These are phyloP conservation scores for Actinidia polygama DNA, from an alignment of 179 eudicot species.

Conservation along the genomic window DNA sequence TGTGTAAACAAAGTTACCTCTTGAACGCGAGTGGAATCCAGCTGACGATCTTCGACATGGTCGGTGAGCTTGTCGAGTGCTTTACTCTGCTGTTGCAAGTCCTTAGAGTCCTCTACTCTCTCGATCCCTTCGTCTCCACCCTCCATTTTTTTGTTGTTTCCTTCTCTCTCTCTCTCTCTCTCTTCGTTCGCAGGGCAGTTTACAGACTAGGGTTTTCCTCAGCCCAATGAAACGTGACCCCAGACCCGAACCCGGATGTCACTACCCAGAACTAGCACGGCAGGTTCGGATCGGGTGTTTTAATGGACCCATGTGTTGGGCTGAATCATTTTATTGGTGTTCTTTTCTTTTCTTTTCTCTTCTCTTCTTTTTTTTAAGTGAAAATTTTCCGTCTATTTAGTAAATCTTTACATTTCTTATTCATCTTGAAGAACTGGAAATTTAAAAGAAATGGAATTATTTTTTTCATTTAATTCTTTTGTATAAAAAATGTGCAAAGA, in stretches of 20 bases:
- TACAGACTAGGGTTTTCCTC: neutral
- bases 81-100: slow-evolving; percentile 90
- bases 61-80: slow-evolving; percentile 94
- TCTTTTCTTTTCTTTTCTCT: neutral
- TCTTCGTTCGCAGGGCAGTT: neutral
- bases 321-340: neutral
- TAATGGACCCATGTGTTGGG: no score
- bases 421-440: no score
- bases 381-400: no score
- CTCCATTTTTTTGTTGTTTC: slow-evolving; percentile 39
- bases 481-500: no score
- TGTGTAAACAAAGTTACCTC: slow-evolving; percentile 41
- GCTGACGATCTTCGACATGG: slow-evolving; percentile 97
- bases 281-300: no score
- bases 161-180: neutral
- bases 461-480: no score
- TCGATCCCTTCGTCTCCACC: slow-evolving; percentile 74
- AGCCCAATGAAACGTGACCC: neutral
- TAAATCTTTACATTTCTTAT: no score
- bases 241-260: no score
- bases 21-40: slow-evolving; percentile 93
- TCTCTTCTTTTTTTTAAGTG: no score
- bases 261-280: no score
- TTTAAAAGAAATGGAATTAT: no score
- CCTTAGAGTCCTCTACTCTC: slow-evolving; percentile 69